Base-by-base conservation (phyloP, 164 flowering plant genomes). In the Santalum album region DNA sequence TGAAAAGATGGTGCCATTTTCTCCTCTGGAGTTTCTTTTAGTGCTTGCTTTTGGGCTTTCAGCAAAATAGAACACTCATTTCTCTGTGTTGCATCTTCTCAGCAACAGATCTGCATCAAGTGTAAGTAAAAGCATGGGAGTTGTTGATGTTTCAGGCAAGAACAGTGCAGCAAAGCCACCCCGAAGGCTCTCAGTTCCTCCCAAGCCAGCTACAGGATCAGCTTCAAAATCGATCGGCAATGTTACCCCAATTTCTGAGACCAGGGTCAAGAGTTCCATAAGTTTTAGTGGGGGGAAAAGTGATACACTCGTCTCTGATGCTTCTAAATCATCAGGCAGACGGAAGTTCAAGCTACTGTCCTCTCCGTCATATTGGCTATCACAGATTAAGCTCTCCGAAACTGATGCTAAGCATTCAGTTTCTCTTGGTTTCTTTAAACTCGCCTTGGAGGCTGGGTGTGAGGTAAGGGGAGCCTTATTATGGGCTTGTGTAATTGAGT, bases 361-460 rank as follows among this genome's bases (percentile, higher is more conserved):
- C 0, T 85, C 95, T 3, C 70, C 83, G 26, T 80, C 96, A 21
- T 92, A 92, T 54, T 92, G 99, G 99, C 50, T 87, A 3, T 48
- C 75, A 5, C 97, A 89, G 69, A 85, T 92, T 61, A 87, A 83
- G 74, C 81, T 76, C 15, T 79, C 99, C 25, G 99, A 89, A 76
- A 65, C 88, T 29, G 86, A 80, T 68, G 76, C 73, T 7, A 89
- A 85, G 68, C 99, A 89, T 64, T 67, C 80, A 2, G 55, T 92
- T 57, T 92, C 99, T 26, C 78, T 92, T 65, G 96, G 88, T 0
- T 89, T 92, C 62, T 92, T 92, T 68, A 92, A 87, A 60, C 95
- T 92, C 59, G 99, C 96, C 17, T 54, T 78, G 12, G 91, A 92
- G 49, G 81, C 95, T 39, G 92, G 90, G 64, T 85, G 95, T 64